Base-by-base conservation (phyloP, 306 rosid genomes). In the Dalbergia cultrata region DNA sequence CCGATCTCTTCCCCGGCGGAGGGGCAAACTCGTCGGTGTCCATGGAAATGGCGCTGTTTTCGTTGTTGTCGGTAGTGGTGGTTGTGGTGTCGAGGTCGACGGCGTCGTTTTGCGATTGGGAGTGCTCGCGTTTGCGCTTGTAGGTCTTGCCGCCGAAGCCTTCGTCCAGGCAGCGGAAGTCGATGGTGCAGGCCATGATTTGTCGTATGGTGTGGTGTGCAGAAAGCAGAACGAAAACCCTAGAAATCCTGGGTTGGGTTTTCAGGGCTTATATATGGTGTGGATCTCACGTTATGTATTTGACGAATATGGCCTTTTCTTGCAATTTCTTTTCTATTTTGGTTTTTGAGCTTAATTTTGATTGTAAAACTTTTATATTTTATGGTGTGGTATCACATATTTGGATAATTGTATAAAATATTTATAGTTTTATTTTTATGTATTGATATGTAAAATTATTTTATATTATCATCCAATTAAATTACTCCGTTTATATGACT, bases 71-170 rank as follows among this genome's bases (percentile, higher is more conserved):
- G 41, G 41, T 0, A 7, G 7, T 5, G 41, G 41, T 3, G 5
- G 41, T 37, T 5, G 41, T 71, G 41, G 21, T 18, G 37, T 8
- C 19, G 19, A 4, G 19, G 19, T 22, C 65, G 8, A 7, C 56
- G 31, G 69, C 7, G 2, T 45, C 67, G 22, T 65, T 13, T 19
- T 43, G 63, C 18, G 75, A 3, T 26, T 86, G 80, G 0, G 89
- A 83, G 64, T 78, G 76, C 34, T 91, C 89, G 49, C 98, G 83
- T 64, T 93, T 95, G 34, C 98, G 92, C 81, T 95, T 93, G 92
- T 89, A 89, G 79, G 96, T 95, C 49, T 91, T 91, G 85, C 99
- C 98, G 80, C 98, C 98, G 59, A 95, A 93, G 12, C 98, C 99
- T 67, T 95, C 99, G 37, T 93, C 99, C 6, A 95, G 90, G 59